phyloP scores from a whole-genome alignment of 768 basidiomycete species.

The Harrya chromipes region DNA sequence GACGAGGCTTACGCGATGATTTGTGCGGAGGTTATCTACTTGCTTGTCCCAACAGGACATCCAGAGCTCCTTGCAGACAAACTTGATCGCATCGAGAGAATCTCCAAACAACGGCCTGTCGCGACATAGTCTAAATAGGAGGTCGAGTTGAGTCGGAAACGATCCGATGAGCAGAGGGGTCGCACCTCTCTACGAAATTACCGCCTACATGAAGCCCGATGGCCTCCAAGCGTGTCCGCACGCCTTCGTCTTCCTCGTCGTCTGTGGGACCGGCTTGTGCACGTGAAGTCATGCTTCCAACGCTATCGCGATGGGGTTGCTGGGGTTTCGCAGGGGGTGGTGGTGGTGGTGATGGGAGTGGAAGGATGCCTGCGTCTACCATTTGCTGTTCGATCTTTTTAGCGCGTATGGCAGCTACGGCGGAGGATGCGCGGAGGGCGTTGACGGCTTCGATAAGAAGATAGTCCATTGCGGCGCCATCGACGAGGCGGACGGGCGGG shows the following conservation, averaged over 20 bases:
- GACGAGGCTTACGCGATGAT: constrained; percentile 68
- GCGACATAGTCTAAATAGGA: constrained; percentile 58
- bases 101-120: constrained; percentile 74
- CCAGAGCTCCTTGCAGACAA: constrained; percentile 97
- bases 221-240: constrained; percentile 67
- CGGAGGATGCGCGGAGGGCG: constrained; percentile 70
- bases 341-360: too few species aligned
- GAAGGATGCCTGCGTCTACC: constrained; percentile 73
- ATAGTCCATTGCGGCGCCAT: constrained; percentile 76
- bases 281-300: constrained; percentile 27
- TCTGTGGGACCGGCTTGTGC: constrained; percentile 5
- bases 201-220: constrained; percentile 87
- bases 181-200: constrained; percentile 79
- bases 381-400: constrained; percentile 75
- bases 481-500: constrained; percentile 57
- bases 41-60: constrained; percentile 89
- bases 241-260: constrained; percentile 74
- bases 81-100: constrained; percentile 89
- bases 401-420: constrained; percentile 62
- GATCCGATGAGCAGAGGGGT: neutral
- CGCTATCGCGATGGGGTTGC: constrained; percentile 33
- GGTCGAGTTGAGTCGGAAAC: neutral
- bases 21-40: constrained; percentile 92
- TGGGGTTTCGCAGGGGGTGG: constrained; percentile 36
- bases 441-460: constrained; percentile 80